Evolutionary conservation across 805 yeast genomes (phyloP), one percentile per base, ranked within the genome.

Genomic region (Pichia deserticola): DNA sequence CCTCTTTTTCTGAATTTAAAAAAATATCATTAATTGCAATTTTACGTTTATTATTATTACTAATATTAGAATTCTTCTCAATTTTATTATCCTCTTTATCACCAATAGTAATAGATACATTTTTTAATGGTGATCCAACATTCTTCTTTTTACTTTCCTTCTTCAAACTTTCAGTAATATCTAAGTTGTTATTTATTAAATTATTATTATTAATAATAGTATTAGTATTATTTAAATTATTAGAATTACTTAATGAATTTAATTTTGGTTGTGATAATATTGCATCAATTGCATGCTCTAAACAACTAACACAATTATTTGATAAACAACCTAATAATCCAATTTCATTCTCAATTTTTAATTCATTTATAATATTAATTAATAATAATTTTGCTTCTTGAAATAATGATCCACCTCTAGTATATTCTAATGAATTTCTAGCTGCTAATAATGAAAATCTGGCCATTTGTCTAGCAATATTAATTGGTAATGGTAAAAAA

Each of bases 401-500:
- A 60, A 83, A 81, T 48, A 89, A 66, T 1, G 92, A 82, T 0
- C 96, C 96, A 37, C 89, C 89, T 61, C 87, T 80, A 3, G 87
- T 81, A 61, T 86, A 88, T 54, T 89, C 96, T 49, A 89, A 69
- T 0, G 89, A 79, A 13, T 95, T 89, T 54, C 79, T 79, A 0
- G 89, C 88, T 30, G 83, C 84, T 43, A 84, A 58, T 33, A 86
- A 68, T 0, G 85, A 73, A 54, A 82, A 74, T 44, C 89, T 69
- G 3, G 86, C 80, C 57, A 77, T 79, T 52, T 82, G 79, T 52
- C 89, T 65, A 0, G 85, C 70, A 9, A 79, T 65, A 54, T 82
- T 84, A 42, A 82, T 62, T 0, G 93, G 90, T 11, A 84, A 62
- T 0, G 90, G 85, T 9, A 84, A 60, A 40, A 77, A 70, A 46